Percentiles rank a stretch among this genome's conserved stretches.
Evolutionary conservation across 2,329 filamentous ascomycete species (phyloP).

Genomic region (Penicillium freii): DNA sequence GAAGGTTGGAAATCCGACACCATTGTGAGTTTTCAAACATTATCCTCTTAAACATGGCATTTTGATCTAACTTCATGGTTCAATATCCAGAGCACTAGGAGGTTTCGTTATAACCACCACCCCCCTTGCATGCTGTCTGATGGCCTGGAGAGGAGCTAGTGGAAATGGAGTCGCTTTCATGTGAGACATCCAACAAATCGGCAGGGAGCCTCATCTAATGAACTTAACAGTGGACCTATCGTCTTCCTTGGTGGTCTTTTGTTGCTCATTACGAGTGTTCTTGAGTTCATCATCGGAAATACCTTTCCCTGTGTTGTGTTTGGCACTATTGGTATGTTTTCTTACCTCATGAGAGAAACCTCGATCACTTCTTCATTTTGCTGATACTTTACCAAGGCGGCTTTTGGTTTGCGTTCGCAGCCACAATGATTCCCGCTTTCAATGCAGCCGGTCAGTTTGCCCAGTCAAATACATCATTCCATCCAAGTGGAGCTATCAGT

Average conservation of each 20-base stretch:
- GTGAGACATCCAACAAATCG: slow-evolving; percentile 11
- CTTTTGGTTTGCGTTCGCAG: slow-evolving; percentile 59
- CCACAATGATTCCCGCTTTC: slow-evolving; percentile 55
- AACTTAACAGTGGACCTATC: slow-evolving; percentile 44
- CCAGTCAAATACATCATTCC: slow-evolving; percentile 51
- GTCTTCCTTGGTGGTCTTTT: slow-evolving; percentile 57
- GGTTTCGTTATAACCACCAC: slow-evolving; percentile 30
- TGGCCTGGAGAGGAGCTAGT: slow-evolving; percentile 29
- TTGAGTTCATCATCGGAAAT: slow-evolving; percentile 60
- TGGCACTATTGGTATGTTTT: slow-evolving; percentile 46
- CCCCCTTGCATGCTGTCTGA: slow-evolving; percentile 26
- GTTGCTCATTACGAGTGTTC: slow-evolving; percentile 52
- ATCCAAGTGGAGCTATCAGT: slow-evolving; percentile 39
- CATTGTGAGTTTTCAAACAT: slow-evolving; percentile 25
- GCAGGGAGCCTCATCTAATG: background rate
- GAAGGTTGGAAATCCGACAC: slow-evolving; percentile 35
- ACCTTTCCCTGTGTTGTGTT: slow-evolving; percentile 62
- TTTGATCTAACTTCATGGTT: background rate
- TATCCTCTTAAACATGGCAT: background rate
- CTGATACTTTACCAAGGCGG: slow-evolving; percentile 27
- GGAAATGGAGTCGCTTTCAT: slow-evolving; percentile 28
- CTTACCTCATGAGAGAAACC: background rate
- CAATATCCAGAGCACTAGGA: slow-evolving; percentile 20
- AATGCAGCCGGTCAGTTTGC: slow-evolving; percentile 50
- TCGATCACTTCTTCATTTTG: background rate